Evolutionary conservation across 305 asterid genomes (phyloP).

Genomic region (Fraxinus greggii): DNA sequence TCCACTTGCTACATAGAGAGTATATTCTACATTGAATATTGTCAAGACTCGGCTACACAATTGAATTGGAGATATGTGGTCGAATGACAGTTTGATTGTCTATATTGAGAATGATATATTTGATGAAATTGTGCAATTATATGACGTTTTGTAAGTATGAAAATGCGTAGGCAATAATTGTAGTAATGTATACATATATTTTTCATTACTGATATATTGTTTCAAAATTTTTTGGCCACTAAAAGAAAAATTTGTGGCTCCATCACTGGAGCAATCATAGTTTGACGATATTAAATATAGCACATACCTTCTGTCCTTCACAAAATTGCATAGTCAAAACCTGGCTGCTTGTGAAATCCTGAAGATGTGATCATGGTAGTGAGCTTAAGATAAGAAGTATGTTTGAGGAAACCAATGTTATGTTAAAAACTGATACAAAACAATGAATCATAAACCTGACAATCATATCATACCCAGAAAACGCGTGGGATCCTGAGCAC

Average conservation of each 20-base stretch:
- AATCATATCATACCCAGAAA: constrained; percentile 66
- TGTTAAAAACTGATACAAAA: constrained; percentile 8
- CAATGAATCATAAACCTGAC: constrained; percentile 21
- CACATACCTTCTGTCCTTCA: constrained; percentile 71
- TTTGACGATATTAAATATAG: background rate
- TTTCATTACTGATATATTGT: background rate
- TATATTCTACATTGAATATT: background rate
- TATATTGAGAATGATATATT: background rate
- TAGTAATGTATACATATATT: background rate
- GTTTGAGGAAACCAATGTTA: constrained; percentile 16
- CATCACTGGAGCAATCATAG: background rate
- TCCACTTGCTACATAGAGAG: background rate
- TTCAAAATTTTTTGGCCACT: background rate
- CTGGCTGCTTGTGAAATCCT: constrained; percentile 80
- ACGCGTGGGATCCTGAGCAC: constrained; percentile 66
- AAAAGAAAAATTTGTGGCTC: background rate
- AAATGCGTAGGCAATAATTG: background rate
- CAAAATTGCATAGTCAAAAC: constrained; percentile 91
- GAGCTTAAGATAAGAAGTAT: constrained; percentile 26
- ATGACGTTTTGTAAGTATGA: background rate
- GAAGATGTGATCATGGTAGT: constrained; percentile 26
- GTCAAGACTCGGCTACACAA: background rate
- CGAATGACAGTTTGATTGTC: background rate
- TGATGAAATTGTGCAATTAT: background rate
- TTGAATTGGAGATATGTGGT: background rate